These are phyloP conservation scores for Exobasidium cylindrosporum DNA, from an alignment of 1,284 basidiomycete species.

Conservation along the genomic window DNA sequence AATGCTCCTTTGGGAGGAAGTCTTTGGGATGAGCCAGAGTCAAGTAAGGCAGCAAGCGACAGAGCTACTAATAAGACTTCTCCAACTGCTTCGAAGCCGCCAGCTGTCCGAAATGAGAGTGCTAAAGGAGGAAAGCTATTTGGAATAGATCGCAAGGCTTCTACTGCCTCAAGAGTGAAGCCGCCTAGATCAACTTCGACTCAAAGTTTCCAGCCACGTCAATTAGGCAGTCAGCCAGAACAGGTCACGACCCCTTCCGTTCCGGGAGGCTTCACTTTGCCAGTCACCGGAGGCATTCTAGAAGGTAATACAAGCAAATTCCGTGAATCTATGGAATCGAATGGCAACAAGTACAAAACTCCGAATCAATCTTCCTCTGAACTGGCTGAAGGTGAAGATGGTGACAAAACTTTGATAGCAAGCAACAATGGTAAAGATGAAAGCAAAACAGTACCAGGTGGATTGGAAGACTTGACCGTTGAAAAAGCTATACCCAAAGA, in stretches of 20 bases:
- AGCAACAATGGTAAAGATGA: neutral
- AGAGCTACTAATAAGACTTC: neutral
- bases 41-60: slow-evolving; percentile 7
- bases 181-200: neutral
- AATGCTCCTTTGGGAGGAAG: slow-evolving; percentile 7
- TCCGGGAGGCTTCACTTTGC: neutral
- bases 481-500: neutral
- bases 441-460: neutral
- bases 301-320: neutral
- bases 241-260: neutral
- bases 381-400: neutral
- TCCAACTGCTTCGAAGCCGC: neutral
- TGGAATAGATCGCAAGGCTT: neutral
- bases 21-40: slow-evolving; percentile 14
- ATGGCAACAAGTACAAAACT: neutral
- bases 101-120: neutral
- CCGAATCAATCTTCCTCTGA: neutral
- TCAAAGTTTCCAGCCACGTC: too few relatives aligned
- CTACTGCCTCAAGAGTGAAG: neutral
- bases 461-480: neutral
- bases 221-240: too few relatives aligned
- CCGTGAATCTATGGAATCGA: slow-evolving; percentile 1
- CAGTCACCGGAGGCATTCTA: neutral
- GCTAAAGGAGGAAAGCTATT: neutral
- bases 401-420: neutral